Base-by-base conservation (phyloP, 371 early-diverging fungal species). In the Capniomyces stellatus region DNA sequence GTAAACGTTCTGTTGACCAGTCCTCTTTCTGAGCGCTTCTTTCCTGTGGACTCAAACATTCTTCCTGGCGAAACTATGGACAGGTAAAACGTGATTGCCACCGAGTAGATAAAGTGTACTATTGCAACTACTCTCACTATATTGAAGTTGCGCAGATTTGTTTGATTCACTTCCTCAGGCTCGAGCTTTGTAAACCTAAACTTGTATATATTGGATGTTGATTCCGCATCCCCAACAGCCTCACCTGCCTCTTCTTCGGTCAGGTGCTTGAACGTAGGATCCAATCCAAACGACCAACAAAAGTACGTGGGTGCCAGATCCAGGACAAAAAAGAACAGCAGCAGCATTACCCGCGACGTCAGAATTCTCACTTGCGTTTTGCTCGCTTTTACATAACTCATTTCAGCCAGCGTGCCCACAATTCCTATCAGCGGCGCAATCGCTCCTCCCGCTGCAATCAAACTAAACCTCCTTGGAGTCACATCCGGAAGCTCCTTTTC, bases 391-490 rank as follows among this genome's bases (percentile, higher is more conserved):
- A 85, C 63, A 62, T 82, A 88, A 35, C 74, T 67, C 52, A 79
- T 72, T 64, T 88, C 87, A 42, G 77, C 73, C 42, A 78, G 66
- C 1, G 80, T 78, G 6, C 81, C 83, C 6, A 79, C 50, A 6
- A 87, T 58, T 64, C 79, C 75, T 46, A 87, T 58, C 4, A 81
- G 52, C 3, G 82, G 75, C 3, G 86, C 83, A 24, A 85, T 66
- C 0, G 78, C 75, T 25, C 87, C 87, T 44, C 85, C 87, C 0
- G 83, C 63, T 1, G 82, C 86, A n/a, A 79, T 73, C 54, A 85
- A 67, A 1, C 85, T 81, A 56, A 67, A 68, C 46, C 69, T 63
- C 62, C 67, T 68, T 29, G 69, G 67, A 41, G 58, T 59, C 54
- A 62, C 59, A 62, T 69, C 59, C 19, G 69, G 69, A 48, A 68